Percentiles rank a stretch among this genome's conserved stretches.
Conservation (phyloP, 768 basidiomycete genomes). For the Xerocomus brunneocitrinus region DNA sequence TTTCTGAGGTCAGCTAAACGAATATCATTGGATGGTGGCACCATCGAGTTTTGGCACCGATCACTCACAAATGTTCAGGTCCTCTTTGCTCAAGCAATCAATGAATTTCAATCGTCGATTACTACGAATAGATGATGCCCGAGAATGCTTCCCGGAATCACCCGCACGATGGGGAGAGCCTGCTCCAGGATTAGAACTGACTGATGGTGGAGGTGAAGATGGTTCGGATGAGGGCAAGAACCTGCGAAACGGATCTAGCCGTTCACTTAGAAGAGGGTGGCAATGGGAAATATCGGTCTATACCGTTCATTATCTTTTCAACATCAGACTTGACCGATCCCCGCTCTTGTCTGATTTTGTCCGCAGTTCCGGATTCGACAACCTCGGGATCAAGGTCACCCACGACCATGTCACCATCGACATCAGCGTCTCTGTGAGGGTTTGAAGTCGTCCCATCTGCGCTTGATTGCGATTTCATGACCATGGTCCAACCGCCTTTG, state of each 20-base stretch:
- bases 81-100: conserved; percentile 68
- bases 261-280: conserved; percentile 28
- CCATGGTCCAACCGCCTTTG: conserved; percentile 76
- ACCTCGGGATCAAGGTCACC: conserved; percentile 68
- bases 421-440: conserved; percentile 50
- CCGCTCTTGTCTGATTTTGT: conserved; percentile 44
- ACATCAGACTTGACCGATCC: conserved; percentile 60
- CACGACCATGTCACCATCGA: conserved; percentile 73
- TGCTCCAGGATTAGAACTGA: conserved; percentile 7
- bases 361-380: conserved; percentile 26
- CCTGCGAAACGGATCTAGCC: conserved; percentile 56
- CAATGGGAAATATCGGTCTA: conserved; percentile 15
- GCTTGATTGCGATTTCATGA: conserved; percentile 40
- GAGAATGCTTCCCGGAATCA: conserved; percentile 55
- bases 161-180: conserved; percentile 17
- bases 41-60: neutral
- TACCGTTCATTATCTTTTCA: conserved; percentile 76
- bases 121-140: conserved; percentile 73
- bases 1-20: conserved; percentile 74
- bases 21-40: conserved; percentile 6
- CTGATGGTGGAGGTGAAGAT: conserved; percentile 3
- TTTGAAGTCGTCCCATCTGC: conserved; percentile 22
- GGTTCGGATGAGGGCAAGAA: conserved; percentile 35
- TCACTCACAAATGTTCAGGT: conserved; percentile 75
- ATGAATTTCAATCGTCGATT: conserved; percentile 79